Base-by-base conservation (phyloP, 768 basidiomycete genomes). In the Astraeus odoratus region DNA sequence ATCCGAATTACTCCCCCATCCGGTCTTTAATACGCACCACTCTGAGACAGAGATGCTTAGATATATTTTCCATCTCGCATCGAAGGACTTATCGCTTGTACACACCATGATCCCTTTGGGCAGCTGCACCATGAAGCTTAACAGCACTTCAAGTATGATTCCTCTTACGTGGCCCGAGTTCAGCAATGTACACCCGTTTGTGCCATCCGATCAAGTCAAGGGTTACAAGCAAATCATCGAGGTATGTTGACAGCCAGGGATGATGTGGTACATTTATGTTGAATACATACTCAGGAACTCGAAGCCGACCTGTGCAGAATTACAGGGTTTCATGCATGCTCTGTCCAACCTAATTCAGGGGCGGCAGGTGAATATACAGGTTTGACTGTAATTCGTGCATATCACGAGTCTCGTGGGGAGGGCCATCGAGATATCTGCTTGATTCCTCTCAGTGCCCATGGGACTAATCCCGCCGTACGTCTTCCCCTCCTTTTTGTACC, bases 31-130 rank as follows among this genome's bases (percentile, higher is more conserved):
- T 72, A 81, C 84, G 44, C 86, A 97, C 58, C 95, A 98, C 62
- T 95, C 93, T 4, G 96, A 99, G 72, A 99, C 96, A 0, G 93
- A 97, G 68, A 93, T 99, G 87, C 72, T 99, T 26, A 91, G 96
- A 29, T 96, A 97, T 66, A 89, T 98, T 58, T 80, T 90, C 67
- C 86, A 92, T 54, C 78, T 99, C 39, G 88, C 93, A 49, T 83
- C 83, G 29, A 98, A 98, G 70, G 96, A 99, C 60, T 78, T 98
- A 46, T 85, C 90, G 23, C 82, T 99, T 25, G 86, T 89, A 8
- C 96, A 99, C 62, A 80, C 90, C 36, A 97, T 98, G 91, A 97
- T 96, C 54, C 84, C 90, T 10, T 78, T 94, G 3, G 93, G 93
- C 46, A 93, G 90, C 62, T 94, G 93, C 66, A 95, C 93, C 5